Evolutionary conservation across 2,329 filamentous ascomycete species (phyloP).

Genomic region (Gaeumannomyces tritici): DNA sequence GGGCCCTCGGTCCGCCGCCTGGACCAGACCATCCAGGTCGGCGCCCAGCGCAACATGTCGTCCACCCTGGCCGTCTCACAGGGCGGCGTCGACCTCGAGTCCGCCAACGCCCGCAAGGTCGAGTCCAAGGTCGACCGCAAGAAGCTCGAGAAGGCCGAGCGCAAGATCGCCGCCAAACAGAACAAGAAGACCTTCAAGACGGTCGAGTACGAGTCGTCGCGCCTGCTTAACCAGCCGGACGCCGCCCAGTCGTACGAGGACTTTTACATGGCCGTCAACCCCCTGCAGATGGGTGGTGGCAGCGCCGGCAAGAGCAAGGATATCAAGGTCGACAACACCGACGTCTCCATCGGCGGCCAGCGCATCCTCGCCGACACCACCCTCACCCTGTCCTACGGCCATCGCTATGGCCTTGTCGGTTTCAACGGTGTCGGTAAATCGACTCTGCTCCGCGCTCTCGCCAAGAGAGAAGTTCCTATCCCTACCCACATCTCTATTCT

Average conservation of each 20-base stretch:
- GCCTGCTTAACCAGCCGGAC: constrained; percentile 73
- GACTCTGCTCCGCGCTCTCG: constrained; percentile 85
- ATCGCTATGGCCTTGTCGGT: constrained; percentile 93
- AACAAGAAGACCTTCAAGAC: constrained; percentile 98
- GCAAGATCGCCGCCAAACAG: constrained; percentile 96
- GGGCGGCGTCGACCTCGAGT: constrained; percentile 82
- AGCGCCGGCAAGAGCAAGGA: constrained; percentile 88
- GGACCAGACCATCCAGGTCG: constrained; percentile 91
- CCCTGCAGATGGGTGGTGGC: constrained; percentile 69
- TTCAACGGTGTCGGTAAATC: constrained; percentile 99
- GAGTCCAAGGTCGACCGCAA: constrained; percentile 97
- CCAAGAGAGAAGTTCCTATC: constrained; percentile 86
- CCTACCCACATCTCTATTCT: constrained; percentile 97
- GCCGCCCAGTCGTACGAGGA: constrained; percentile 91
- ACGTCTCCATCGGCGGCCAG: constrained; percentile 82
- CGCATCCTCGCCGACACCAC: constrained; percentile 88
- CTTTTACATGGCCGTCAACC: constrained; percentile 99
- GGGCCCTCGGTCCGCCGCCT: constrained; percentile 74
- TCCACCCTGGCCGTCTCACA: constrained; percentile 84
- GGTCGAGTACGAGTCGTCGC: constrained; percentile 93
- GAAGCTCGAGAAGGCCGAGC: constrained; percentile 97
- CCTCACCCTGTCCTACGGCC: constrained; percentile 81
- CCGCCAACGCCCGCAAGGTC: constrained; percentile 84
- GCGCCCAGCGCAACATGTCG: constrained; percentile 89
- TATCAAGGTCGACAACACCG: constrained; percentile 93